Conservation (phyloP, 2,329 filamentous ascomycete species). For the Aspergillus aculeatinus region DNA sequence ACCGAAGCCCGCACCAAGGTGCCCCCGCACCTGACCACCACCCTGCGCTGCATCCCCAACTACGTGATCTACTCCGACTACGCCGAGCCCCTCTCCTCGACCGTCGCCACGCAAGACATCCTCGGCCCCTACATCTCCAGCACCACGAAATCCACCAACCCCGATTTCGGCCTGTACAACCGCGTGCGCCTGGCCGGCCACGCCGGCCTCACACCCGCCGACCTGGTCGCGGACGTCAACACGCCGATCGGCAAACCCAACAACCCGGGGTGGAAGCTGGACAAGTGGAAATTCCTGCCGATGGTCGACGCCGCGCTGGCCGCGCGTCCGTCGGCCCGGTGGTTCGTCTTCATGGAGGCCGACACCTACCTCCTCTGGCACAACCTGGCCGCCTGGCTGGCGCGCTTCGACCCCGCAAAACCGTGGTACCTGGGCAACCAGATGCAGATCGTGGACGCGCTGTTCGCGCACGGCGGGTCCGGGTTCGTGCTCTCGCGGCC, state of each 20-base stretch:
- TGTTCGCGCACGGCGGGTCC: constrained; percentile 53
- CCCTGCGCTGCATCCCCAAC: constrained; percentile 55
- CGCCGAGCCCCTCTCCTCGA: constrained; percentile 49
- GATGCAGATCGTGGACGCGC: constrained; percentile 48
- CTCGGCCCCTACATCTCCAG: constrained; percentile 44
- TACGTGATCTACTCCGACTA: constrained; percentile 61
- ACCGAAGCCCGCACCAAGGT: constrained; percentile 57
- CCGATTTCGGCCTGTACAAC: constrained; percentile 53
- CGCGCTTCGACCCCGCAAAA: constrained; percentile 45
- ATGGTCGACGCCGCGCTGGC: constrained; percentile 50
- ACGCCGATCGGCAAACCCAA: constrained; percentile 39
- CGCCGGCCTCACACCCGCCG: constrained; percentile 35
- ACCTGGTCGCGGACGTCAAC: constrained; percentile 31
- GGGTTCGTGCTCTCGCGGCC: constrained; percentile 52
- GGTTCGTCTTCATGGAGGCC: constrained; percentile 59
- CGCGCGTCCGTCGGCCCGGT: constrained; percentile 49
- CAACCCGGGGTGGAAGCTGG: constrained; percentile 51
- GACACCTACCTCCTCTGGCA: constrained; percentile 57
- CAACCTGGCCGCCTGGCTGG: constrained; percentile 53
- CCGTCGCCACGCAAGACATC: constrained; percentile 51
- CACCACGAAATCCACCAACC: constrained; percentile 34
- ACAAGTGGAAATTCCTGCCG: constrained; percentile 59
- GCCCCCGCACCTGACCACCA: constrained; percentile 54
- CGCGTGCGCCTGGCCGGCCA: constrained; percentile 44
- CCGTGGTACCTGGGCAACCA: constrained; percentile 55